Evolutionary conservation across 805 yeast species (phyloP), one percentile per base, ranked within the genome.

Genomic region (Yarrowia keelungensis): DNA sequence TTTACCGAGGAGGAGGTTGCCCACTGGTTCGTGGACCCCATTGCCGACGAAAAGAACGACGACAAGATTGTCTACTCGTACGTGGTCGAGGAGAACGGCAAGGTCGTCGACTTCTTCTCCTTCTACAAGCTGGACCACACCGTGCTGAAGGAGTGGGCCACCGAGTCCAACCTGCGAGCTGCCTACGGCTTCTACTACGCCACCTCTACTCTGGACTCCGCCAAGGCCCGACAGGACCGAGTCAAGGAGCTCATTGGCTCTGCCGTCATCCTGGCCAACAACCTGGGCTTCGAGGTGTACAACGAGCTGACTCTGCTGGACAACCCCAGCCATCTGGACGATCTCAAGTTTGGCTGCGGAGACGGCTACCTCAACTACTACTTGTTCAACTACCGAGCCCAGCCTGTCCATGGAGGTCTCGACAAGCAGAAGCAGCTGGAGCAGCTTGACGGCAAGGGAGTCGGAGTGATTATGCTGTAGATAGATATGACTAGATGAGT

Each of bases 151-250:
- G 61, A 65, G 36, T 86, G 90, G 74, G 78, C 86, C 3, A 75
- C 81, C 43, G 89, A 91, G 76, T 81, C 85, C 54, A 87, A 87
- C 69, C 78, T 95, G 71, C 92, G 92, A 2, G 89, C 93, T 68
- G 97, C 98, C 0, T 95, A 95, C 76, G 79, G 92, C 71, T 95
- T 85, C 79, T 94, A 95, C 79, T 94, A 94, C 76, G 98, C 97
- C 1, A 83, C 97, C 0, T 89, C 89, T 67, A 82, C 86, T 10
- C 88, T 85, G 8, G 76, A 84, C 12, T 80, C 75, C n/a, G 77
- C 76, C 3, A 78, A 78, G 41, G 80, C 71, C 7, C 49, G 59
- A 16, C 76, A 75, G 11, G 81, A 79, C 47, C 84, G 98, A 72
- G 82, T 95, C 72, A 80, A 78, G 35, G 78, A 81, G 5, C 80